Evolutionary conservation across 1,284 basidiomycete species (phyloP).

Genomic region (Rhizopogon hawkerae): DNA sequence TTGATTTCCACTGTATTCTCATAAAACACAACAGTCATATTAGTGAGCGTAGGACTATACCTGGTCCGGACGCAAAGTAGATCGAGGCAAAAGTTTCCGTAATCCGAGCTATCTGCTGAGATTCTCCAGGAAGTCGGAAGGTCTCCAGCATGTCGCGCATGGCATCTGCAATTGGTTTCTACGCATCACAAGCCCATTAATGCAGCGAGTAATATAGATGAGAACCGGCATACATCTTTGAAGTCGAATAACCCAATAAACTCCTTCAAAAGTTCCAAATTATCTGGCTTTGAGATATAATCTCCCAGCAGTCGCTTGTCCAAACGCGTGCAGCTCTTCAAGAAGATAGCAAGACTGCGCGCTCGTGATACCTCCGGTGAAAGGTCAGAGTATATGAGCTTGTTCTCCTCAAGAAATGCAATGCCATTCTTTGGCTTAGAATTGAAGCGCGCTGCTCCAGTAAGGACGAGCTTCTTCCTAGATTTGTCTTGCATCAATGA

Average conservation of each 20-base stretch:
- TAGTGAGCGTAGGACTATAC: conserved; percentile 27
- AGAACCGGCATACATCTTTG: conserved; percentile 53
- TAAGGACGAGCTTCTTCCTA: conserved; percentile 79
- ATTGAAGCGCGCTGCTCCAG: conserved; percentile 87
- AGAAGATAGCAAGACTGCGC: conserved; percentile 70
- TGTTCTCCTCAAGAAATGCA: conserved; percentile 84
- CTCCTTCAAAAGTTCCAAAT: conserved; percentile 75
- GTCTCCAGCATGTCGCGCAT: conserved; percentile 91
- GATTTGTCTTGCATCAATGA: conserved; percentile 70
- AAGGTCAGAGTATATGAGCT: conserved; percentile 67
- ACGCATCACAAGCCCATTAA: conserved; percentile 9
- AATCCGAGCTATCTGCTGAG: conserved; percentile 91
- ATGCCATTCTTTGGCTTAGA: conserved; percentile 91
- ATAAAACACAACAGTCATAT: conserved; percentile 4
- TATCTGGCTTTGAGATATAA: conserved; percentile 86
- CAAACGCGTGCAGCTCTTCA: conserved; percentile 79
- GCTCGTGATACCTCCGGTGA: conserved; percentile 48
- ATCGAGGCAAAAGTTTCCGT: conserved; percentile 91
- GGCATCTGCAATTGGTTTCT: conserved; percentile 94
- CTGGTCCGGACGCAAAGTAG: conserved; percentile 81
- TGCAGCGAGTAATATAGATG: conserved; percentile 1
- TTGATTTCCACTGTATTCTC: conserved; percentile 70
- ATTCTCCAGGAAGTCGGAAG: conserved; percentile 92
- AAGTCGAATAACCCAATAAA: conserved; percentile 92
- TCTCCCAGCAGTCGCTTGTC: conserved; percentile 96